These are phyloP conservation scores for Saussurea involucrata DNA, from an alignment of 129 eudicot species.

Conservation along the genomic window DNA sequence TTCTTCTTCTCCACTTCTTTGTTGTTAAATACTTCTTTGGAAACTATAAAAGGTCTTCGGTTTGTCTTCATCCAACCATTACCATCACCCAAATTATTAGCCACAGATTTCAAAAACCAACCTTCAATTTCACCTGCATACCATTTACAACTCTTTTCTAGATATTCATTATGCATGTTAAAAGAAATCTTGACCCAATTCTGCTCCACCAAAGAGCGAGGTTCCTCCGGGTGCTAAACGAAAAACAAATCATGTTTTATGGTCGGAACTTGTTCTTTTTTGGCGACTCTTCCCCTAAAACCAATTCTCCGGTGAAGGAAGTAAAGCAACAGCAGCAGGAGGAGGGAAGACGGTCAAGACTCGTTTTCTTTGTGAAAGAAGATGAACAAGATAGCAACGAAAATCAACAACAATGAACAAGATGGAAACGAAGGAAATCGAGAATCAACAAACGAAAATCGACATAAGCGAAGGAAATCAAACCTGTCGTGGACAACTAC, in stretches of 20 bases:
- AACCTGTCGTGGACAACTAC: too few relatives aligned
- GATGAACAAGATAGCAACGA: constrained; percentile 45
- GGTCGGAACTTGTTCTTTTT: constrained; percentile 29
- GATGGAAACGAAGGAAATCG: too few relatives aligned
- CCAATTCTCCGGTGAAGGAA: constrained; percentile 27
- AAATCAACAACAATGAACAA: too few relatives aligned
- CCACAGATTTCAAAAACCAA: not conserved
- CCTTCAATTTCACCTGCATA: not conserved
- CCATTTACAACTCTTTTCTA: not conserved
- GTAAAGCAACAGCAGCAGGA: not conserved
- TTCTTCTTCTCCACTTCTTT: too few relatives aligned
- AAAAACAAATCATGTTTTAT: not conserved
- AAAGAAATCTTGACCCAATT: not conserved
- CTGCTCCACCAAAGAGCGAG: not conserved
- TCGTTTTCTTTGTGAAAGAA: constrained; percentile 54
- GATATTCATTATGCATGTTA: constrained; percentile 10
- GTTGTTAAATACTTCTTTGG: too few relatives aligned
- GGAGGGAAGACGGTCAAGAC: constrained; percentile 27
- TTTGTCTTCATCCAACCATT: constrained; percentile 20
- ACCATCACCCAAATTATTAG: constrained; percentile 8
- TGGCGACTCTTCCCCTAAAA: constrained; percentile 20
- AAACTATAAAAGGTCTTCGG: constrained; percentile 7
- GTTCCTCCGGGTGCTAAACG: not conserved
- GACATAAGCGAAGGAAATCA: too few relatives aligned
- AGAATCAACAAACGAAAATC: too few relatives aligned